Evolutionary conservation across 305 asterid genomes (phyloP).

Genomic region (Fraxinus velutina): DNA sequence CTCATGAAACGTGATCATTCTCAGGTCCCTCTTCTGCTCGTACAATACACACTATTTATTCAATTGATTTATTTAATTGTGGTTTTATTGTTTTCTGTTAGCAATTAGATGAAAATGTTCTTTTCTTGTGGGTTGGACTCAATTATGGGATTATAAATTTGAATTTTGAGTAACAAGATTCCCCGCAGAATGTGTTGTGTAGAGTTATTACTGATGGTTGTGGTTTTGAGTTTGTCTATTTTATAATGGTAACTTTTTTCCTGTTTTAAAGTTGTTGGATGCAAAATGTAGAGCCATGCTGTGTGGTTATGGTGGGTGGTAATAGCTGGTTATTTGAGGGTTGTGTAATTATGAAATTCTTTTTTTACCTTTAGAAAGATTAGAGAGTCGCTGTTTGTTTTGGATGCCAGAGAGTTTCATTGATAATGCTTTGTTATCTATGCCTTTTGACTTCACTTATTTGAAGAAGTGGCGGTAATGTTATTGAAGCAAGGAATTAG

Average conservation of each 20-base stretch:
- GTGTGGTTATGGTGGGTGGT: not conserved
- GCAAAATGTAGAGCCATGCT: not conserved
- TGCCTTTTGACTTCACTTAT: not conserved
- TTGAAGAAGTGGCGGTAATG: not conserved
- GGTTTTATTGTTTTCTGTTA: not conserved
- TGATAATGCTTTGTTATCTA: not conserved
- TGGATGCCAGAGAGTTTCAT: not conserved
- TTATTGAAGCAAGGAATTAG: not conserved
- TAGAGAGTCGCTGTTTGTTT: not conserved
- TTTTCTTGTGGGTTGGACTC: slow-evolving; percentile 2
- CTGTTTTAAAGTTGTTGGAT: not conserved
- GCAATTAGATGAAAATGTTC: not conserved
- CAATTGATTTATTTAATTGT: not conserved
- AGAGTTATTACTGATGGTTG: not conserved
- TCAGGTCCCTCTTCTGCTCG: slow-evolving; percentile 45
- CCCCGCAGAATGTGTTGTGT: not conserved
- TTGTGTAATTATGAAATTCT: not conserved
- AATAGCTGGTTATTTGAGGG: not conserved
- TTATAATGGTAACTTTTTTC: not conserved
- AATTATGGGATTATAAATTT: not conserved
- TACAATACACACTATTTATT: not conserved
- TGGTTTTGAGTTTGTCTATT: not conserved
- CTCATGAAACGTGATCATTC: slow-evolving; percentile 84
- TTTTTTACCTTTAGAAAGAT: not conserved
- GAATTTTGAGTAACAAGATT: not conserved